Evolutionary conservation across 495 filamentous ascomycete genomes (phyloP).

Genomic region (Penicillium atrosanguineum): DNA sequence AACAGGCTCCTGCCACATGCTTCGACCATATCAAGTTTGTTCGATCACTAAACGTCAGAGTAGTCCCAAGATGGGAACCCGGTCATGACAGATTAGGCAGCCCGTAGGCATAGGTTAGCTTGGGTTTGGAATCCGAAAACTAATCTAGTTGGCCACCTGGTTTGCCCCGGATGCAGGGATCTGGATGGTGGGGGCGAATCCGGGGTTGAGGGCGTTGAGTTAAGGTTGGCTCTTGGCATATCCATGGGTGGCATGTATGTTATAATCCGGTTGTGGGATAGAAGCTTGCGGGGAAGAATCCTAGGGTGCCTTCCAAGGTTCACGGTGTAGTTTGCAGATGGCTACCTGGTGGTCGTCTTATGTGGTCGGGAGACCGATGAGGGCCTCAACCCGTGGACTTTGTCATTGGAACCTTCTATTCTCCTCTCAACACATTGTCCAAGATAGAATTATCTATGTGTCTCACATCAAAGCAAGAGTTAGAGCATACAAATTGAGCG

Average conservation of each 20-base stretch:
- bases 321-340: background rate
- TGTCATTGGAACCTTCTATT: too few relatives aligned
- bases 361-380: background rate
- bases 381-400: too few relatives aligned
- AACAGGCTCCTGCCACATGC: background rate
- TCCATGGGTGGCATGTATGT: background rate
- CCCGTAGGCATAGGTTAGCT: background rate
- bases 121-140: background rate
- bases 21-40: background rate
- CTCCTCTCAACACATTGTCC: background rate
- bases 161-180: background rate
- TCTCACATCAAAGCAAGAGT: background rate
- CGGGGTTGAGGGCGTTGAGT: constrained; percentile 2
- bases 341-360: background rate
- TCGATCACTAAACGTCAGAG: background rate
- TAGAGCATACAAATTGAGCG: too few relatives aligned
- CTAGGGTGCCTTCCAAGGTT: background rate
- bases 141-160: background rate
- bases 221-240: background rate
- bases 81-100: background rate
- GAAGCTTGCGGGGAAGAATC: background rate
- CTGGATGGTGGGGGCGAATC: constrained; percentile 3
- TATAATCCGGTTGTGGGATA: background rate
- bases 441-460: background rate
- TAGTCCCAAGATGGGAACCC: background rate